Evolutionary conservation across 257 asterid genomes (phyloP).

Genomic region (Gentiana dahurica): DNA sequence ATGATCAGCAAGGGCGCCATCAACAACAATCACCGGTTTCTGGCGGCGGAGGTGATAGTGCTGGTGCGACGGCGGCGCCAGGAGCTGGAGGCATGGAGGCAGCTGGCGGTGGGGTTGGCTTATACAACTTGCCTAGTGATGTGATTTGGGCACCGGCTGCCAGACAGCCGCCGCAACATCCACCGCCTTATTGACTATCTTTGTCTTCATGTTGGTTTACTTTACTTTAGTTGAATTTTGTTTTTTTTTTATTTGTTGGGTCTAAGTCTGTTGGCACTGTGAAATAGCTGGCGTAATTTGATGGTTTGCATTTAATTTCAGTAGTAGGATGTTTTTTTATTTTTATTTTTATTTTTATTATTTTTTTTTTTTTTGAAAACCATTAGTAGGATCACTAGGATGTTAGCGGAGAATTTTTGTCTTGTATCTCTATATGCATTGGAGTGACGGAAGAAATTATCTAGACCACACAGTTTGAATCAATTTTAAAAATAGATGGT

Average conservation of each 20-base stretch:
- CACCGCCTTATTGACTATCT: constrained; percentile 35
- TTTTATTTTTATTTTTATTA: no score
- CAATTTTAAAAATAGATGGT: no score
- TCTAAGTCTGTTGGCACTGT: constrained; percentile 2
- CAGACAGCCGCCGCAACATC: constrained; percentile 42
- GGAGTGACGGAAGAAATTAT: no score
- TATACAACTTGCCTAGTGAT: constrained; percentile 32
- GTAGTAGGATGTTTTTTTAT: no score
- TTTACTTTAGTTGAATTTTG: not conserved
- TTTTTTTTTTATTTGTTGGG: not conserved
- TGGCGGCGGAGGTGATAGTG: constrained; percentile 33
- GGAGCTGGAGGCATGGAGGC: constrained; percentile 8
- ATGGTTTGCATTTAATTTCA: no score
- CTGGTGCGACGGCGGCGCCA: constrained; percentile 6
- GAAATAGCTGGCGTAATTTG: not conserved
- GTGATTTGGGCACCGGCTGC: constrained; percentile 57
- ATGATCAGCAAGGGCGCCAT: constrained; percentile 4
- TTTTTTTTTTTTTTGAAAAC: no score
- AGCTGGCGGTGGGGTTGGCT: constrained; percentile 12
- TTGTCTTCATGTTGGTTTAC: not conserved
- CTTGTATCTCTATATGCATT: no score
- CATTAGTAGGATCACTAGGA: no score
- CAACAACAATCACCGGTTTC: constrained; percentile 22
- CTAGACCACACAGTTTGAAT: no score
- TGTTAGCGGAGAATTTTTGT: no score